Conservation (phyloP, 139 green algal species). For the Chlamydomonas urium region DNA sequence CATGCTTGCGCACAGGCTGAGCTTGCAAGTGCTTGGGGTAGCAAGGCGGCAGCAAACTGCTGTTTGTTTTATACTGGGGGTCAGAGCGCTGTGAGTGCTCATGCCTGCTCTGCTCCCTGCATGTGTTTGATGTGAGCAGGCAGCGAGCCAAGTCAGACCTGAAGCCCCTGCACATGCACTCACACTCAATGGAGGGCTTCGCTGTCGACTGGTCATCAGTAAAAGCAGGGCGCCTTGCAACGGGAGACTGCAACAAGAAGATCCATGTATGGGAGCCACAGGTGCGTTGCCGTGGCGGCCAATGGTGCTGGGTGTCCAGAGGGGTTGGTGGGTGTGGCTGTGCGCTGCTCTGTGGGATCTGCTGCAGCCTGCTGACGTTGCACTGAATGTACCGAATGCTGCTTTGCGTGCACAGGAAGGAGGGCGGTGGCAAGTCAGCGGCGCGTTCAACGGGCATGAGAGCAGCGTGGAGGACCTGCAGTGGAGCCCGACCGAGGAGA, state of each 20-base stretch:
- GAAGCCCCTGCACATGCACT: conserved; percentile 47
- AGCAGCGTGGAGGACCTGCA: conserved; percentile 89
- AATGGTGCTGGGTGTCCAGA: too few species aligned
- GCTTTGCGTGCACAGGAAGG: conserved; percentile 35
- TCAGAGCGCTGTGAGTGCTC: too few species aligned
- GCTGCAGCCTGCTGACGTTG: conserved; percentile 26
- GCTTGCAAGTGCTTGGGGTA: too few species aligned
- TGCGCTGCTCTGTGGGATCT: too few species aligned
- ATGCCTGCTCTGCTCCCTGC: too few species aligned
- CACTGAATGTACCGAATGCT: too few species aligned
- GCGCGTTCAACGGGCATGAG: conserved; percentile 47
- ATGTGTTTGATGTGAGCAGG: too few species aligned
- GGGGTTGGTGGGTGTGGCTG: too few species aligned
- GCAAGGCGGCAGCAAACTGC: too few species aligned
- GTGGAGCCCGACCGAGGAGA: conserved; percentile 89
- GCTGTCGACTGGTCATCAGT: conserved; percentile 81
- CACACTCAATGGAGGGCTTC: conserved; percentile 81
- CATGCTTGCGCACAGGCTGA: too few species aligned
- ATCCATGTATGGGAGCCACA: conserved; percentile 89
- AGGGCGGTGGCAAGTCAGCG: conserved; percentile 60
- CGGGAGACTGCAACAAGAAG: conserved; percentile 59
- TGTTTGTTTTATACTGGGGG: too few species aligned
- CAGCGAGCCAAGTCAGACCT: conserved; percentile 29
- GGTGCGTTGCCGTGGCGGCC: conserved; percentile 1
- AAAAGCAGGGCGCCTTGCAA: conserved; percentile 67